Evolutionary conservation across 257 asterid species (phyloP), one percentile per base, ranked within the genome.

Genomic region (Mitragyna speciosa): DNA sequence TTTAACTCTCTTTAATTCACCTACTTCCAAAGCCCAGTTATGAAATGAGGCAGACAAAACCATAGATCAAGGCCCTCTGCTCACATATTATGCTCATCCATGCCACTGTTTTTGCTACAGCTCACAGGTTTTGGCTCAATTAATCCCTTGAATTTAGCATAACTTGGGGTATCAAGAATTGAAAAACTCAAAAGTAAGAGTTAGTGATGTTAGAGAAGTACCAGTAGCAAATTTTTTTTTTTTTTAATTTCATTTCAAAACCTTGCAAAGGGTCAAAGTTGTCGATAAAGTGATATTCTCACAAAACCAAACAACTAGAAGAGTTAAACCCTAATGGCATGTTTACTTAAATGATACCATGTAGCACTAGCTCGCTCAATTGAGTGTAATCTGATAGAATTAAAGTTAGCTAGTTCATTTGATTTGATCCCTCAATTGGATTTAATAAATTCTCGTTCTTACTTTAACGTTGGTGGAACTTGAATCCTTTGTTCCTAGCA

Each of bases 91-190:
- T 67, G 49, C 67, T 72, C 45, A 72, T 45, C 12, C 22, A 19
- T 68, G 68, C 78, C 67, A 48, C 24, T 81, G 77, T 59, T 69
- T 70, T 81, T 48, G 73, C 61, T 26, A 11, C n/a, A 58, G 72
- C 80, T 28, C 51, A 59, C 71, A 24, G 74, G 36, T 76, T 81
- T 80, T 59, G 19, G 47, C 28, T n/a, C 26, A 54, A 28, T 31
- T 36, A 28, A 69, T 33, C 43, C 59, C 52, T 36, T 56, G 64
- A 33, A 14, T 33, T 64, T 64, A 30, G 39, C 39, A 10, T 65
- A 12, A 12, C 36, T 26, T 65, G 36, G 20, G 33, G 26, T 30
- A 28, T 28, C 22, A 65, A 28, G 39, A 63, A 26, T n/a, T n/a
- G 5, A 26, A n/a, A 26, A 36, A 63, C 68, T 26, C 24, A 7